Evolutionary conservation across 2,329 filamentous ascomycete species (phyloP), one percentile per base, ranked within the genome.

Genomic region (Diplodia intermedia): DNA sequence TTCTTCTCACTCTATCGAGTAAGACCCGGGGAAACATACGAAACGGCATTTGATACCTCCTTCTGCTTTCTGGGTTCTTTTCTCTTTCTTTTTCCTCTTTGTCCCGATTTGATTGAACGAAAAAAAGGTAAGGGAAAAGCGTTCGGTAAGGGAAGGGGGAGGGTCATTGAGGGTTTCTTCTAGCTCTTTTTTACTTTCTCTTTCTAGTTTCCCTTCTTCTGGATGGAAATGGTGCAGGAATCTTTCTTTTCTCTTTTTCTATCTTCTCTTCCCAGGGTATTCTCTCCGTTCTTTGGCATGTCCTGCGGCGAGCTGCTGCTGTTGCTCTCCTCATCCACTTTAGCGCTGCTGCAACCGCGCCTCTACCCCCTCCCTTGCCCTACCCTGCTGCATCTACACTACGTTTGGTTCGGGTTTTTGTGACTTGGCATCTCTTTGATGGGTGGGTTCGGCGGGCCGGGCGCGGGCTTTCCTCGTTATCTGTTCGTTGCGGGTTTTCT

Each of bases 31-130:
- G 29, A 20, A 55, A 61, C 20, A 61, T 47, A 61, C 56, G 56
- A 47, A 61, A 52, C 31, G 47, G 47, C 23, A 31, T 50, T 43
- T 65, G 49, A 65, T 53, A 47, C 62, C 52, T 65, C 43, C 36
- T 53, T 65, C 33, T 65, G 38, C 52, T 55, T 65, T 52, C 40
- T 26, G 23, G 40, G 60, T 61, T 49, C 31, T 63, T 61, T 49
- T 50, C 29, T 49, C 60, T 14, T 63, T 38, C 29, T 63, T 26
- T 31, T 40, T 36, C n/a, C 33, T 23, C 29, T 14, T 40, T 38
- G 20, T 43, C 26, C 23, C 29, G 12, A 23, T 23, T 18, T 38
- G 52, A 29, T 29, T 54, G 18, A 55, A 53, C 4, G 15, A 7
- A 55, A 57, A 56, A 57, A 57, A 23, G 54, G 54, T 26, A 53